phyloP scores from a whole-genome alignment of 164 flowering plant genomes.

The Vitis vinifera region DNA sequence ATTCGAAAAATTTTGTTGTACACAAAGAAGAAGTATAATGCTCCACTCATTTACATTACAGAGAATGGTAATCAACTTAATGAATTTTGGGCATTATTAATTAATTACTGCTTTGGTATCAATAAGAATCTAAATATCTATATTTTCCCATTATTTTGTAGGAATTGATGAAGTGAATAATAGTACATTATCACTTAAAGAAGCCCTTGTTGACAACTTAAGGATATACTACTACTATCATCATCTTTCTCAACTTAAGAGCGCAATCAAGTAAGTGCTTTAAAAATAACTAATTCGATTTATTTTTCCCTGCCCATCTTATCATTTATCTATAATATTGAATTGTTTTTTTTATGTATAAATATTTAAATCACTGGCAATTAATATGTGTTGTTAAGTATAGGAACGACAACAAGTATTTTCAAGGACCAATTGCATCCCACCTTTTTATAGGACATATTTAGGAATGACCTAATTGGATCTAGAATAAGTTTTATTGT shows the following conservation, averaged over 20 bases:
- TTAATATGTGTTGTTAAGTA: too few relatives aligned
- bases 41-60: conserved; percentile 16
- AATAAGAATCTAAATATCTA: background rate
- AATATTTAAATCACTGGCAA: too few relatives aligned
- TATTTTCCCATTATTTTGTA: background rate
- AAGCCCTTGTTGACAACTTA: conserved; percentile 9
- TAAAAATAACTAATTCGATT: too few relatives aligned
- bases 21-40: conserved; percentile 13
- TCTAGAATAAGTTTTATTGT: too few relatives aligned
- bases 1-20: conserved; percentile 21
- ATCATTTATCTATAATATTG: too few relatives aligned
- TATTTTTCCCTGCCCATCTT: too few relatives aligned
- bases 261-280: background rate
- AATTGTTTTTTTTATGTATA: too few relatives aligned
- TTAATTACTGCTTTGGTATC: too few relatives aligned
- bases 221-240: conserved; percentile 8
- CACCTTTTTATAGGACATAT: too few relatives aligned
- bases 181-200: conserved; percentile 1
- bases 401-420: too few relatives aligned
- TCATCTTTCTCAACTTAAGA: conserved; percentile 1
- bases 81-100: background rate
- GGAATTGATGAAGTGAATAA: conserved; percentile 16
- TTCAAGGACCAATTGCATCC: too few relatives aligned
- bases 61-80: conserved; percentile 11
- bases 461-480: too few relatives aligned